Conservation (phyloP, 2,329 filamentous ascomycete species). For the Pseudogymnoascus sp. region DNA sequence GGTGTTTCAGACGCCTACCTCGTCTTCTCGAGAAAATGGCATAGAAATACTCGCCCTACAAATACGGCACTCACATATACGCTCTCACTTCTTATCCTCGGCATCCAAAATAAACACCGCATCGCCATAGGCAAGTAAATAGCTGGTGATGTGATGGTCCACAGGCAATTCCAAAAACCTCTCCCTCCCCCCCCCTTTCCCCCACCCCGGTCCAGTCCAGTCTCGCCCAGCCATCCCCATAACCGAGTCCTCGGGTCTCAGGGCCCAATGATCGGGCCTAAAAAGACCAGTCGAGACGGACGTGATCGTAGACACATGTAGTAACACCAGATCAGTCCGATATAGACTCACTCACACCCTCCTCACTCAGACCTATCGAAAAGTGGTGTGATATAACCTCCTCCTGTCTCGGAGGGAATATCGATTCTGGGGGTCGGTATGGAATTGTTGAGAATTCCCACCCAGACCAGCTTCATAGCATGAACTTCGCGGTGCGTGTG, state of each 20-base stretch:
- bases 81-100: neutral
- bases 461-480: neutral
- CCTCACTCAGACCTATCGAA: too few relatives aligned
- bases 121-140: neutral
- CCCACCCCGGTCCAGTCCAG: neutral
- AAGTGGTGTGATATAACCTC: neutral
- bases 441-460: conserved; percentile 2
- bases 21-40: neutral
- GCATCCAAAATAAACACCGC: neutral
- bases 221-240: neutral
- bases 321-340: neutral
- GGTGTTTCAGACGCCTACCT: neutral
- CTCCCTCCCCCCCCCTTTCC: neutral
- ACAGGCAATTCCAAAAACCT: neutral
- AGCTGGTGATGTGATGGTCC: neutral
- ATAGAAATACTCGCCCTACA: neutral
- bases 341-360: neutral
- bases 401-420: neutral
- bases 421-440: neutral
- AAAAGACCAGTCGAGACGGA: neutral
- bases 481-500: neutral
- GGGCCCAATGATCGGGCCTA: neutral
- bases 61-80: neutral
- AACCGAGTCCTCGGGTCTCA: conserved; percentile 1
- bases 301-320: neutral